Conservation (phyloP, 1,284 basidiomycete genomes). For the Takashimella koratensis region DNA sequence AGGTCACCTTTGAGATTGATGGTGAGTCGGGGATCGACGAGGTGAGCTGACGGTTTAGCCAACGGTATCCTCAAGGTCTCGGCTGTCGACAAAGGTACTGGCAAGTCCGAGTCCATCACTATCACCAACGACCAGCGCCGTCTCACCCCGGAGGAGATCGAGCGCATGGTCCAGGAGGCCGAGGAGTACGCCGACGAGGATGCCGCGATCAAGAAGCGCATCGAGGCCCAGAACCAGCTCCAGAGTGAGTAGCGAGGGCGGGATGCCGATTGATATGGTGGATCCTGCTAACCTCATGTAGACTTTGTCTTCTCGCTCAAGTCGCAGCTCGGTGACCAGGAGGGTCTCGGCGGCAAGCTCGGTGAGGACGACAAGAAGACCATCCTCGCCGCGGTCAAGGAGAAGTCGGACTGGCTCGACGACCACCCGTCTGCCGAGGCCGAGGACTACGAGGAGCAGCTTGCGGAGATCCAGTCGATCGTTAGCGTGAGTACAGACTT, state of each 20-base stretch:
- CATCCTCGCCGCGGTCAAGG: constrained; percentile 76
- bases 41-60: constrained; percentile 37
- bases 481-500: constrained; percentile 49
- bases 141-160: constrained; percentile 79
- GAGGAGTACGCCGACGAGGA: constrained; percentile 82
- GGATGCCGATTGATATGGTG: no score
- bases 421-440: constrained; percentile 70
- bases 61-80: constrained; percentile 88
- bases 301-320: constrained; percentile 68
- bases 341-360: constrained; percentile 87
- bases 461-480: constrained; percentile 67
- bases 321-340: constrained; percentile 76
- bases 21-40: constrained; percentile 36
- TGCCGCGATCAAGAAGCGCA: constrained; percentile 79
- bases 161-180: constrained; percentile 88
- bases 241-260: constrained; percentile 46
- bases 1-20: constrained; percentile 92
- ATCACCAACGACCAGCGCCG: constrained; percentile 71
- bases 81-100: constrained; percentile 87
- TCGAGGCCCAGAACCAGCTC: constrained; percentile 55
- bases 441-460: constrained; percentile 89
- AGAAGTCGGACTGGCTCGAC: constrained; percentile 87
- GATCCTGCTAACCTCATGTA: constrained; percentile 10
- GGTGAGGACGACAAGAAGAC: constrained; percentile 84
- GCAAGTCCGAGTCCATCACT: constrained; percentile 82